Evolutionary conservation across 805 yeast species (phyloP), one percentile per base, ranked within the genome.

Genomic region (Zygosaccharomyces pseudorouxii): DNA sequence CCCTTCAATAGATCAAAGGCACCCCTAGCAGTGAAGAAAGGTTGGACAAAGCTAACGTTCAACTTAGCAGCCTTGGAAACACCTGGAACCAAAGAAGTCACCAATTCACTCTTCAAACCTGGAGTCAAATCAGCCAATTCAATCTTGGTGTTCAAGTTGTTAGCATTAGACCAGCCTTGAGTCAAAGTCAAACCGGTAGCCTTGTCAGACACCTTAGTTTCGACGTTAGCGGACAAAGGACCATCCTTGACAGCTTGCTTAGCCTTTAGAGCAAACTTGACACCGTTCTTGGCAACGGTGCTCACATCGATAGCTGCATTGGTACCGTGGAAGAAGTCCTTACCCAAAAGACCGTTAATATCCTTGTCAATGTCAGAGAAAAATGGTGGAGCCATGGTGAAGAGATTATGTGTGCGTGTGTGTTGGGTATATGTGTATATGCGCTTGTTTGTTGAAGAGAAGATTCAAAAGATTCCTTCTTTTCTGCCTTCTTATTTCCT

Each of bases 121-220:
- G 95, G 96, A 53, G 97, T 85, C 73, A 92, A 80, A 72, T 90
- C 95, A 51, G 84, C 79, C 64, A 93, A 79, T 77, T 92, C 97
- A 62, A 93, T 79, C 80, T 89, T 92, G 76, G 98, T 87, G 78
- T 81, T 85, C 68, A 93, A 77, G 57, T 85, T 79, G 73, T 92
- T 92, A 71, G 95, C 84, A 63, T 95, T 88, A 76, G 90, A 84
- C 97, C 98, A 90, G 68, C 97, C 96, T 79, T 93, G 98, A 60
- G 97, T 89, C 67, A 93, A 76, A 57, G 97, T 82, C 66, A 93
- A 77, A 56, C 97, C 97, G 54, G 93, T 77, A 55, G 89, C 79
- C 79, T 89, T 89, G 81, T 93, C 99, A 54, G 86, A 74, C 78
- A 84, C 87, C 78, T 87, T 89, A 63, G 95, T 86, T 74, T 93